Base-by-base conservation (phyloP, 306 rosid species). In the peach (Prunus persica) region DNA sequence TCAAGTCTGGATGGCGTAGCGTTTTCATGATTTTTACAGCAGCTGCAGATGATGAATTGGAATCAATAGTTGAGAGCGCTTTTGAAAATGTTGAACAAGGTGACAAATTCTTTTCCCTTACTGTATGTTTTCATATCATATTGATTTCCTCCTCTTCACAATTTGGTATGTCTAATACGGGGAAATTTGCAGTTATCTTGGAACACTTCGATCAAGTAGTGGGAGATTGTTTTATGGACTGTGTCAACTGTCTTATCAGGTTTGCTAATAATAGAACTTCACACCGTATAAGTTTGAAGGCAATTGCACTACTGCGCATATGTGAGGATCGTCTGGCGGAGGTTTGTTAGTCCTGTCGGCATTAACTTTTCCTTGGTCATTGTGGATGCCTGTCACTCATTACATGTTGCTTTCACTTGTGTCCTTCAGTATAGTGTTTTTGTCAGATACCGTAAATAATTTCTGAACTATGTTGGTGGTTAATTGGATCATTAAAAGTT, bases 181-280 rank as follows among this genome's bases (percentile, higher is more conserved):
- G 78, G 66, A 79, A 41, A 67, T 83, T 85, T 88, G 86, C 99
- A 96, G 99, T 96, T 84, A 84, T 96, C 88, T 89, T 96, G 96
- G 99, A 96, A 81, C 99, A 96, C 91, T 96, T 96, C 76, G 99
- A 96, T 91, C 98, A 93, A 93, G 96, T 96, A 46, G 97, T 87
- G 82, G 99, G 99, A 65, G 99, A 96, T 86, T 92, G 99, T 87
- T 96, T 96, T 82, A 87, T 96, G 98, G 98, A 96, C 83, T 96
- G 98, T 67, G 99, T 96, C 87, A 96, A 96, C 90, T 96, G 99
- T 84, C 97, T 96, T 76, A 96, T 96, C 63, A 82, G 99, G 74
- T 96, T 93, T 78, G 98, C 99, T 57, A 96, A 96, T 78, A 96
- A 93, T 74, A 96, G 91, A 89, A 86, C 81, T 83, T 91, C 95